A percentile compares a stretch with the other conserved stretches of the same genome.
phyloP scores from a whole-genome alignment of 345 rosid genomes.

The Clarkia xantiana region DNA sequence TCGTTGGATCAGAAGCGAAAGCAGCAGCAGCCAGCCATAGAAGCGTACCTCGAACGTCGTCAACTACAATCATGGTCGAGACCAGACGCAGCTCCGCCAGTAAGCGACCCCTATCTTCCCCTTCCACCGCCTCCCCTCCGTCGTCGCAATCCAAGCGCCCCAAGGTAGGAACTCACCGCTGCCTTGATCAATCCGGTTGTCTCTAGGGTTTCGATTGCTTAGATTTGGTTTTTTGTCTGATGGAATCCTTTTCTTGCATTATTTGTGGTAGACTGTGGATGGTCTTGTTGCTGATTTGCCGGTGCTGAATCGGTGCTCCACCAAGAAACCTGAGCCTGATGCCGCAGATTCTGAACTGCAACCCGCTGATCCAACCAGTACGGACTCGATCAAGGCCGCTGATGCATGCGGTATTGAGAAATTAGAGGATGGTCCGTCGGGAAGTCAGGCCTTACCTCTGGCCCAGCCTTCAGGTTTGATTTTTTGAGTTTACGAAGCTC shows the following conservation, averaged over 20 bases:
- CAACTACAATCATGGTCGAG: constrained; percentile 51
- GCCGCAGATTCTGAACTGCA: constrained; percentile 33
- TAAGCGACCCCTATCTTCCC: constrained; percentile 59
- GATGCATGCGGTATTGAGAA: constrained; percentile 37
- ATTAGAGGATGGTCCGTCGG: constrained; percentile 29
- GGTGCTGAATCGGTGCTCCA: constrained; percentile 11
- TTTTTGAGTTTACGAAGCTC: constrained; percentile 5
- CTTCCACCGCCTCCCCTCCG: constrained; percentile 35
- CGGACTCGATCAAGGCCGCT: constrained; percentile 30
- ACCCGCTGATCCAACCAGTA: constrained; percentile 39
- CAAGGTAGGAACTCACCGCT: constrained; percentile 28
- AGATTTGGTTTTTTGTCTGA: not conserved
- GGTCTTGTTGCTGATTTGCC: constrained; percentile 15
- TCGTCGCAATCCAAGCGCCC: constrained; percentile 40
- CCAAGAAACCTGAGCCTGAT: constrained; percentile 31
- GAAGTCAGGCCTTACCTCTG: constrained; percentile 33
- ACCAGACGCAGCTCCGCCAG: constrained; percentile 74
- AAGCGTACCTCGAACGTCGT: too few species aligned
- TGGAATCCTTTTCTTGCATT: not conserved
- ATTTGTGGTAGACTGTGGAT: constrained; percentile 1
- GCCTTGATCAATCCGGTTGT: not conserved
- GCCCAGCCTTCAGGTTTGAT: constrained; percentile 16
- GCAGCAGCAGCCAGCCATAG: too few species aligned
- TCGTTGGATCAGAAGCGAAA: too few species aligned
- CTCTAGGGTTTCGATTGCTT: not conserved